phyloP scores from a whole-genome alignment of 352 stramenopile species.

The Pelagophyceae sp. region DNA sequence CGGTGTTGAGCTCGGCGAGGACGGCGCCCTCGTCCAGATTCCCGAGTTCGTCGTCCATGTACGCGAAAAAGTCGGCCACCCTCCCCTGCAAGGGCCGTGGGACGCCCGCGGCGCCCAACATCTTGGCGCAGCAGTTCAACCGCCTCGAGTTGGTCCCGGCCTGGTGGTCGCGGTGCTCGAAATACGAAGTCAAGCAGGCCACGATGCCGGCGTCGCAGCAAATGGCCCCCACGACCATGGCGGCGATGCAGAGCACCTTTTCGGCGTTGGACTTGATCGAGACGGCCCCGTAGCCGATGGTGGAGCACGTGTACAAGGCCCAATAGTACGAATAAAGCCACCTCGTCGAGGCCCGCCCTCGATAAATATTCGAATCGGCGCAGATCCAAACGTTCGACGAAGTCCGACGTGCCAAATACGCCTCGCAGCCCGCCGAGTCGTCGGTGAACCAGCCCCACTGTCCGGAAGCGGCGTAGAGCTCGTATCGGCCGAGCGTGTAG shows the following conservation, averaged over 20 bases:
- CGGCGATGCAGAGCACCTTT: conserved; percentile 40
- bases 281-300: conserved; percentile 48
- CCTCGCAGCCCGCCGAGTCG: background rate
- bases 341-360: background rate
- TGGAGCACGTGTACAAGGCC: conserved; percentile 43
- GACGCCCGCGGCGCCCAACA: conserved; percentile 36
- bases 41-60: conserved; percentile 37
- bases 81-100: conserved; percentile 22
- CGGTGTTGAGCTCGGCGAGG: conserved; percentile 33
- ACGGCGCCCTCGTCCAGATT: conserved; percentile 43
- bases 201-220: conserved; percentile 49
- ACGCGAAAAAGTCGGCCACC: conserved; percentile 41
- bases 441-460: background rate
- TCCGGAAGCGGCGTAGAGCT: background rate
- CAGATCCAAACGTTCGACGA: conserved; percentile 12
- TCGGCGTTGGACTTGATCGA: conserved; percentile 39
- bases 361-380: background rate
- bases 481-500: conserved; percentile 17
- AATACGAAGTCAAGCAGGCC: conserved; percentile 41
- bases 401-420: background rate
- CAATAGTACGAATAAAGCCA: conserved; percentile 46
- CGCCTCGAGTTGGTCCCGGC: conserved; percentile 41
- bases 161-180: conserved; percentile 44
- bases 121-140: conserved; percentile 43
- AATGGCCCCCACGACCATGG: conserved; percentile 44